These are phyloP conservation scores for Detonula confervacea DNA, from an alignment of 352 stramenopile genomes.

Conservation along the genomic window DNA sequence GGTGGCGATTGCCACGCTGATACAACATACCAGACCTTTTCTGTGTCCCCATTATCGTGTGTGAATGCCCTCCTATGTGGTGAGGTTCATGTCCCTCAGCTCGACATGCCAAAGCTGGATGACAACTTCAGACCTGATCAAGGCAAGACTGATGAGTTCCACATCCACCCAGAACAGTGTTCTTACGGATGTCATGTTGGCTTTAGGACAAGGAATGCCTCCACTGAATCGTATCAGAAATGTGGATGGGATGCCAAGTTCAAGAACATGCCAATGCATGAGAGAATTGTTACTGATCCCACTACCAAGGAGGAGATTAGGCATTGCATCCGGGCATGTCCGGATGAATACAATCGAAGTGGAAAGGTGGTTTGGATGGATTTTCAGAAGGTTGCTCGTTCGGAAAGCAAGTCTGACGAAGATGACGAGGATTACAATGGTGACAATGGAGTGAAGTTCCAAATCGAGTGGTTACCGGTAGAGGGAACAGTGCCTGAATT, in stretches of 20 bases:
- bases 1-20: neutral
- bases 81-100: neutral
- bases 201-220: neutral
- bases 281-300: neutral
- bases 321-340: neutral
- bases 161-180: neutral
- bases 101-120: neutral
- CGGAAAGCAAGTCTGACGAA: neutral
- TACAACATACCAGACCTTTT: neutral
- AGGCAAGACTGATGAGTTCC: neutral
- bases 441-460: neutral
- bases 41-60: neutral
- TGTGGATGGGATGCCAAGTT: conserved; percentile 9
- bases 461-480: neutral
- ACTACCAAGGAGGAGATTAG: neutral
- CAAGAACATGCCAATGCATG: neutral
- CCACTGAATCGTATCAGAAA: neutral
- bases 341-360: neutral
- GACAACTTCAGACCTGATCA: neutral
- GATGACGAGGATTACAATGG: neutral
- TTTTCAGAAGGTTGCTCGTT: neutral
- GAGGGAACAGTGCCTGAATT: neutral
- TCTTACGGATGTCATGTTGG: neutral
- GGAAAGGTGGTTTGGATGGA: neutral
- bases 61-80: neutral